A percentile compares a stretch with the other conserved stretches of the same genome.
Conservation (phyloP, 768 basidiomycete genomes). For the Phanerochaete sordida region DNA sequence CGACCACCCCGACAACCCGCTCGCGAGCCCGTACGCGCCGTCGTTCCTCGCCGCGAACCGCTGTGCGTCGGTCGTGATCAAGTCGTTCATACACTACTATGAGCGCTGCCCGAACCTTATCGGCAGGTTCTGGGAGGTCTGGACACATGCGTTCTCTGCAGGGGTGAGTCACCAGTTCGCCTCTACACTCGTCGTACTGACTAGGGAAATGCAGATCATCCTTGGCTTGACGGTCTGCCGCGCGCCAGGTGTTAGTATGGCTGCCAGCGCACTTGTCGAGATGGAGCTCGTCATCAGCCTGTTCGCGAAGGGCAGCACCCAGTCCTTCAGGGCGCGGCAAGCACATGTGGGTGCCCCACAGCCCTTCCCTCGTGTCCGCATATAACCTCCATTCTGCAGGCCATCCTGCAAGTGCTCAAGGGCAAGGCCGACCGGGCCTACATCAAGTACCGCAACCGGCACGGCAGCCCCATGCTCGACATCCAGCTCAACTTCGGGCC, state of each 20-base stretch:
- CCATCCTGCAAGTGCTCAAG: constrained; percentile 22
- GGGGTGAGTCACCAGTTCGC: constrained; percentile 30
- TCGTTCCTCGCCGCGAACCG: constrained; percentile 72
- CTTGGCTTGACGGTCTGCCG: constrained; percentile 62
- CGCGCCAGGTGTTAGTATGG: constrained; percentile 63
- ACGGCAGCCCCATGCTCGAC: constrained; percentile 20
- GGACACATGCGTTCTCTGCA: constrained; percentile 53
- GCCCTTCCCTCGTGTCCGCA: not conserved
- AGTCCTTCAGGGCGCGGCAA: constrained; percentile 54
- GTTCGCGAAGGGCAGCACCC: constrained; percentile 53
- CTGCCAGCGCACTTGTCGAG: constrained; percentile 63
- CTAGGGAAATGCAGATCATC: constrained; percentile 45
- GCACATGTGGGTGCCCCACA: constrained; percentile 44
- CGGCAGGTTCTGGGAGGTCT: constrained; percentile 60
- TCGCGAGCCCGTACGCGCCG: constrained; percentile 68
- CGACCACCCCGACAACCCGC: constrained; percentile 64
- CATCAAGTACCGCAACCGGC: constrained; percentile 23
- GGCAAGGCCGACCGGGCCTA: constrained; percentile 20
- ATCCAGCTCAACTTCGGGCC: constrained; percentile 35
- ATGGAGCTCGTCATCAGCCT: constrained; percentile 61
- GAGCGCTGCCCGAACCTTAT: constrained; percentile 60
- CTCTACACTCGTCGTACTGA: too few species aligned
- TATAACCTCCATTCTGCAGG: constrained; percentile 12
- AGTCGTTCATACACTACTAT: constrained; percentile 42
- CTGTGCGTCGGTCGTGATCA: constrained; percentile 67